phyloP scores from a whole-genome alignment of 257 asterid species.

The Solanum ossicruentum region DNA sequence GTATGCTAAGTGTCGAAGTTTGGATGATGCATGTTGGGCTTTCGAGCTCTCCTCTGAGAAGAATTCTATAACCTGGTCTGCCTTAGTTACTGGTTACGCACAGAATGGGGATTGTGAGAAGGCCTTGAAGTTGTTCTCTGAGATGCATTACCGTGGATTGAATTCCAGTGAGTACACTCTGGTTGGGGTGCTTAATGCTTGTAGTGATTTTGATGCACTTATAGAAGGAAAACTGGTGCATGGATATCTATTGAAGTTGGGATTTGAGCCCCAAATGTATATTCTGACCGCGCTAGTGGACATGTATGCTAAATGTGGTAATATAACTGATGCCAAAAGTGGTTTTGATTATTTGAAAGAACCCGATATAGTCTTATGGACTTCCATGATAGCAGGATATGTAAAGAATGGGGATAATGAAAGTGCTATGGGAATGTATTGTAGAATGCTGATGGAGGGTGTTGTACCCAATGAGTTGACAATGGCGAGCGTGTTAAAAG shows the following conservation, averaged over 20 bases:
- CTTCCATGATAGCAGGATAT: conserved; percentile 75
- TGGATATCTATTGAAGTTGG: conserved; percentile 44
- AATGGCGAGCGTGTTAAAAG: conserved; percentile 64
- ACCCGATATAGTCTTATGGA: conserved; percentile 72
- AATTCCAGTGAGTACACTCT: conserved; percentile 64
- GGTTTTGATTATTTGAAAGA: conserved; percentile 48
- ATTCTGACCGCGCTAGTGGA: conserved; percentile 67
- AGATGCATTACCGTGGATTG: conserved; percentile 52
- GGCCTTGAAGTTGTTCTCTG: conserved; percentile 46
- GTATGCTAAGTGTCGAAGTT: conserved; percentile 64
- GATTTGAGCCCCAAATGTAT: conserved; percentile 60
- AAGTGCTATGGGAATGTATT: conserved; percentile 51
- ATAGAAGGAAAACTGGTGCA: conserved; percentile 60
- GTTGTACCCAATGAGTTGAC: conserved; percentile 70
- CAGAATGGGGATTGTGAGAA: conserved; percentile 63
- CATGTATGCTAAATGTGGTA: conserved; percentile 85
- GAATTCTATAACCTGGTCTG: conserved; percentile 83
- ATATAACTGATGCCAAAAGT: conserved; percentile 42
- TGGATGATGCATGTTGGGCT: conserved; percentile 33
- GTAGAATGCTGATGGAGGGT: conserved; percentile 51
- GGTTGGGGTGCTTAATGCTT: conserved; percentile 81
- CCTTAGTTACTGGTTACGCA: conserved; percentile 67
- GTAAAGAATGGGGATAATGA: conserved; percentile 74
- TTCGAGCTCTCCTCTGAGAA: conserved; percentile 40
- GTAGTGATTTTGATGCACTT: conserved; percentile 45